phyloP scores from a whole-genome alignment of 805 yeast species.

The Babjeviella inositovora region DNA sequence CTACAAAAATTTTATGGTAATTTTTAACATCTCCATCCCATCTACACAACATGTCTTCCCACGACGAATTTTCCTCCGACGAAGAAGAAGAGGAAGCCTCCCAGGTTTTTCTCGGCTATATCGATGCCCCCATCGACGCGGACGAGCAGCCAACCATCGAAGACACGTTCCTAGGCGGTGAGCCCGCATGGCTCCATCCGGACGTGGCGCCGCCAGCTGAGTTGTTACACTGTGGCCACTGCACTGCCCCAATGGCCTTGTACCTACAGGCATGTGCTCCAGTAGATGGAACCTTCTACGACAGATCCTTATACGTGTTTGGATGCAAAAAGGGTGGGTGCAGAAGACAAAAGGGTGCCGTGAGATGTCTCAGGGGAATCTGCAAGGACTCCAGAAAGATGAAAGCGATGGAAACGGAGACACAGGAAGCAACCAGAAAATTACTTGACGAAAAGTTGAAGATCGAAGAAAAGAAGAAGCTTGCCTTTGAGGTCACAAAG shows the following conservation, averaged over 20 bases:
- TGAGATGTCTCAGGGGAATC: constrained; percentile 68
- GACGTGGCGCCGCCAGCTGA: constrained; percentile 38
- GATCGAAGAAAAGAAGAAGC: constrained; percentile 21
- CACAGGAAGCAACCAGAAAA: constrained; percentile 20
- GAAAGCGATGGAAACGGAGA: constrained; percentile 16
- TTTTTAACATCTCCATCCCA: too few species aligned
- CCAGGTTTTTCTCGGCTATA: constrained; percentile 41
- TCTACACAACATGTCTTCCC: too few species aligned
- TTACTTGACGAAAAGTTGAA: constrained; percentile 25
- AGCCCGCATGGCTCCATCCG: constrained; percentile 52
- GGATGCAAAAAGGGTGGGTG: constrained; percentile 54
- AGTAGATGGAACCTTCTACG: constrained; percentile 53
- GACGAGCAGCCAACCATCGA: constrained; percentile 27
- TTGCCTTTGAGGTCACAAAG: constrained; percentile 10
- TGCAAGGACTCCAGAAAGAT: constrained; percentile 37
- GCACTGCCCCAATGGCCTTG: constrained; percentile 46
- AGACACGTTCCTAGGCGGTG: constrained; percentile 77
- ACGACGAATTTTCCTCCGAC: constrained; percentile 33
- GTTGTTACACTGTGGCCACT: constrained; percentile 46
- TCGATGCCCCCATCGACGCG: constrained; percentile 37
- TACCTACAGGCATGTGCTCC: constrained; percentile 75
- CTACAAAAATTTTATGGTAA: too few species aligned
- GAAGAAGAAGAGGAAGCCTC: constrained; percentile 20
- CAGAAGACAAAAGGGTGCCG: constrained; percentile 49
- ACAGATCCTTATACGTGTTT: constrained; percentile 69